Evolutionary conservation across 495 filamentous ascomycete species (phyloP).

Genomic region (Parathielavia appendiculata): DNA sequence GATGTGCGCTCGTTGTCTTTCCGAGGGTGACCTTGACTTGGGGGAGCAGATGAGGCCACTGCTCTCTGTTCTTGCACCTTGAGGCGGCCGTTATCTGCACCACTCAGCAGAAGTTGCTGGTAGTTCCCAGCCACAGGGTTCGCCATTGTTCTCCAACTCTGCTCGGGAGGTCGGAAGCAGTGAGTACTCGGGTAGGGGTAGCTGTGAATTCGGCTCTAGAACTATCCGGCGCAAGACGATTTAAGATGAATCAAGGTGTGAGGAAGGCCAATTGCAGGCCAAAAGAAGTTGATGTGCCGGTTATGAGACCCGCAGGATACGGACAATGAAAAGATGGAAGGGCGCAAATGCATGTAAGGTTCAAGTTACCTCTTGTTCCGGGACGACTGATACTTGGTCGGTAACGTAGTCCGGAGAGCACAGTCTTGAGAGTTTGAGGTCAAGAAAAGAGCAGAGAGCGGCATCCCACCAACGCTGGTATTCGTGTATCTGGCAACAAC

Average conservation of each 20-base stretch:
- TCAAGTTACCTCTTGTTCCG: too few relatives aligned
- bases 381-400: too few relatives aligned
- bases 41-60: neutral
- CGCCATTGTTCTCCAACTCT: neutral
- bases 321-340: neutral
- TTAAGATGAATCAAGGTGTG: neutral
- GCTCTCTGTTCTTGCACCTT: neutral
- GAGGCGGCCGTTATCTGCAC: conserved; percentile 5
- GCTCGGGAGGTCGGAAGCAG: neutral
- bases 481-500: too few relatives aligned
- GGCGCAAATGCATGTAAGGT: neutral
- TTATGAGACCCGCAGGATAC: neutral
- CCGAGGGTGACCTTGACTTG: neutral
- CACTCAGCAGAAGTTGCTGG: conserved; percentile 5
- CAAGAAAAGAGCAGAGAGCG: too few relatives aligned
- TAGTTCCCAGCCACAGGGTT: neutral
- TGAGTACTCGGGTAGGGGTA: neutral
- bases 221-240: neutral
- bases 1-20: neutral
- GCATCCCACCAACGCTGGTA: too few relatives aligned
- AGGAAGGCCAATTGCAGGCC: neutral
- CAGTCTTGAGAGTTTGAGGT: too few relatives aligned
- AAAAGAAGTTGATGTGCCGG: neutral
- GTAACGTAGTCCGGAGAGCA: too few relatives aligned
- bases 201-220: neutral